Evolutionary conservation across 805 yeast species (phyloP).

Genomic region (Monosporozyma yasuniensis): DNA sequence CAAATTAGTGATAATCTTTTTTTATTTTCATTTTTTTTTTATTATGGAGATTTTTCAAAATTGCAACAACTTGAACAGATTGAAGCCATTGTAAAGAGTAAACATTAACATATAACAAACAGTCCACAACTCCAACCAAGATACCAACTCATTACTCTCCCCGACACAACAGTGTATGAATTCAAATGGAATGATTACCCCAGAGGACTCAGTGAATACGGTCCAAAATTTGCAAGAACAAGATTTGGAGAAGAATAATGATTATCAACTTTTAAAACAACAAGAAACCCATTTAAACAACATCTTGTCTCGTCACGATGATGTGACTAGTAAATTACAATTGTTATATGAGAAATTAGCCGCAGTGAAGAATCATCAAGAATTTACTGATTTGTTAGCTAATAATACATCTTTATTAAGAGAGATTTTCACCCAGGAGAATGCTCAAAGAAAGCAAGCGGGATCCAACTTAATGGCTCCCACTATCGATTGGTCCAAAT

Average conservation of each 20-base stretch:
- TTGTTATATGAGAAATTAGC: constrained; percentile 22
- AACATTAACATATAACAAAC: background rate
- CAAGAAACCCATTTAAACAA: constrained; percentile 17
- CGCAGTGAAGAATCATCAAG: constrained; percentile 25
- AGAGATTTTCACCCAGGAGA: constrained; percentile 26
- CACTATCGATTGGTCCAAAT: constrained; percentile 20
- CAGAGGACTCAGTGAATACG: constrained; percentile 11
- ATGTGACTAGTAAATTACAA: constrained; percentile 18
- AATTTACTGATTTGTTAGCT: constrained; percentile 22
- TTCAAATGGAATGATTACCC: constrained; percentile 11
- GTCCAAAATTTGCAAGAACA: constrained; percentile 16
- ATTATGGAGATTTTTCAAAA: background rate
- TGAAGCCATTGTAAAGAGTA: background rate
- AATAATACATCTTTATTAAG: constrained; percentile 18
- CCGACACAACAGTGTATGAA: background rate
- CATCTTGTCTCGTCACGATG: constrained; percentile 13
- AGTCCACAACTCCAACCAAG: background rate
- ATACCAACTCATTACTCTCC: background rate
- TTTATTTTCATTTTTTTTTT: background rate
- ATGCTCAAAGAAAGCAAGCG: constrained; percentile 7
- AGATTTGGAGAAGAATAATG: constrained; percentile 16
- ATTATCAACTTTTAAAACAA: constrained; percentile 17
- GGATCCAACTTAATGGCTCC: background rate
- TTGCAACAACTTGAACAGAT: background rate
- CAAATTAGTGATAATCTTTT: constrained; percentile 11